Base-by-base conservation (phyloP, 164 flowering plant genomes). In the Taxillus chinensis region DNA sequence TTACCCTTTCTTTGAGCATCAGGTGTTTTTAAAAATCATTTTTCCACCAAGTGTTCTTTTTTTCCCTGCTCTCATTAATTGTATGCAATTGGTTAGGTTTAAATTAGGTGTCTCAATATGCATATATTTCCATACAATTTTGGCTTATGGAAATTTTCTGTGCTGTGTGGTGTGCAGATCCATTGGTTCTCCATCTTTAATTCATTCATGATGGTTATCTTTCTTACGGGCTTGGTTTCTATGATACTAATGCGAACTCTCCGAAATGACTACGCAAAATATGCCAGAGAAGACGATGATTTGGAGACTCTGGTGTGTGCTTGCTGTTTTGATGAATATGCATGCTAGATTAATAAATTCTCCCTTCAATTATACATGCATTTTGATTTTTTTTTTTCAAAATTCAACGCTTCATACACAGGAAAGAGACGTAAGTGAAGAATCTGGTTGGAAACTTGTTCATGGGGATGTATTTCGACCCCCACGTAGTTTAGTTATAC, bases 151-250 rank as follows among this genome's bases (percentile, higher is more conserved):
- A 27, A 27, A 0, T 27, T 27, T 27, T 27, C 27, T 27, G 27
- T 27, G 10, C 60, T 54, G 51, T 62, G 16, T 59, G 8, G 16
- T 70, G 3, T 80, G 79, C 89, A 90, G 96, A 90, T 90, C 62
- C 96, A 90, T 73, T 90, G 96, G 98, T 93, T 93, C 74, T 93
- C 98, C 69, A 89, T 93, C 67, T 90, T 93, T 71, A 93, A 90
- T 73, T 93, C 98, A 9, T 93, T 93, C 78, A 93, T 93, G 98
- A 93, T 93, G 98, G 98, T 93, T 61, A 93, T 93, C 69, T 93
- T 93, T 77, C 92, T 93, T 68, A 90, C 99, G 76, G 99, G 99
- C 45, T 72, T 93, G 82, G 98, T 93, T 61, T 93, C 98, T 27
- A 93, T 93, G 98, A 93, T 93, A 72, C 70, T 93, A 58, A 93